A percentile compares a stretch with the other conserved stretches of the same genome.
These are phyloP conservation scores for Microsporum ferrugineum DNA, from an alignment of 2,329 filamentous ascomycete genomes.

Conservation along the genomic window DNA sequence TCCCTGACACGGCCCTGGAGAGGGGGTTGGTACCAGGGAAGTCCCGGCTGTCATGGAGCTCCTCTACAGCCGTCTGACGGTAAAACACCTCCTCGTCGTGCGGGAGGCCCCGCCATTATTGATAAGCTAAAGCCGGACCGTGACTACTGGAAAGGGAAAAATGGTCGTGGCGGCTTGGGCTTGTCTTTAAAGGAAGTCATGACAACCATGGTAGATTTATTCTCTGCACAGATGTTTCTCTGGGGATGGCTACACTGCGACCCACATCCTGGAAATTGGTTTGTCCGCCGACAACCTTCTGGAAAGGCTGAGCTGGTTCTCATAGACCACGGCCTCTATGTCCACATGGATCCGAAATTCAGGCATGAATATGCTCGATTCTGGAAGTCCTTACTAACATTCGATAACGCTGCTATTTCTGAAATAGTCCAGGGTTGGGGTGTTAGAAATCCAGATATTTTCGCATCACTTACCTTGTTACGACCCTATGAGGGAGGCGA, in stretches of 20 bases:
- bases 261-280: slow-evolving; percentile 94
- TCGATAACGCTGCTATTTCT: slow-evolving; percentile 72
- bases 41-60: slow-evolving; percentile 61
- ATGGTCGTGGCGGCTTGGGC: slow-evolving; percentile 68
- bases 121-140: slow-evolving; percentile 69
- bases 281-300: slow-evolving; percentile 71
- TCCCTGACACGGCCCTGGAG: slow-evolving; percentile 66
- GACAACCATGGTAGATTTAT: slow-evolving; percentile 92
- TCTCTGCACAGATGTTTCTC: slow-evolving; percentile 95
- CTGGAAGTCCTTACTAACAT: slow-evolving; percentile 88
- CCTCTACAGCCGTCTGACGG: slow-evolving; percentile 46
- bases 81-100: slow-evolving; percentile 25
- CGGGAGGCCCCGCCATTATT: slow-evolving; percentile 20
- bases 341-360: slow-evolving; percentile 75
- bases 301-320: slow-evolving; percentile 85
- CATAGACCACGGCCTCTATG: slow-evolving; percentile 94
- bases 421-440: slow-evolving; percentile 72
- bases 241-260: slow-evolving; percentile 95
- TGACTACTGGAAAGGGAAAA: slow-evolving; percentile 61
- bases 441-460: slow-evolving; percentile 76
- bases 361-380: slow-evolving; percentile 76
- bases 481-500: slow-evolving; percentile 82
- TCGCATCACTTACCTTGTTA: slow-evolving; percentile 82
- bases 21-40: slow-evolving; percentile 63
- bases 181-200: slow-evolving; percentile 76